Percentiles rank a stretch among this genome's conserved stretches.
phyloP scores from a whole-genome alignment of 176 grass and related monocot species.

The Chloris gayana region DNA sequence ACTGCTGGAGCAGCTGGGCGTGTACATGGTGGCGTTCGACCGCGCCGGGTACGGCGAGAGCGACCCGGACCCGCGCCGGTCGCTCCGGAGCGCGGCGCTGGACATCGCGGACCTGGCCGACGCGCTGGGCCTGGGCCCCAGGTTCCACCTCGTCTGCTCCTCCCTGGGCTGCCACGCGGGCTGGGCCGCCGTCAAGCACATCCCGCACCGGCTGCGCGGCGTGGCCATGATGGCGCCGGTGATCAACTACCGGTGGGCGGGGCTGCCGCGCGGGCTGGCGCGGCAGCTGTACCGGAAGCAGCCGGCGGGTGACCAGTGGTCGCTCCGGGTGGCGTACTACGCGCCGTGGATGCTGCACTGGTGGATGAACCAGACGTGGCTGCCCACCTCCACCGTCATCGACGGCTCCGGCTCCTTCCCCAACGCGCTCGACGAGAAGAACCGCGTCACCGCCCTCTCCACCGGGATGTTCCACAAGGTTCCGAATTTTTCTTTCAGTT shows the following conservation, averaged over 20 bases:
- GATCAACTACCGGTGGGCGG: slow-evolving; percentile 82
- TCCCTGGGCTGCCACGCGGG: slow-evolving; percentile 74
- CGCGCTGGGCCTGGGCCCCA: slow-evolving; percentile 58
- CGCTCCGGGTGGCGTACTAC: slow-evolving; percentile 66
- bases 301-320: slow-evolving; percentile 71
- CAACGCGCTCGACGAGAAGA: slow-evolving; percentile 73
- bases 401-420: slow-evolving; percentile 54
- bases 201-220: slow-evolving; percentile 71
- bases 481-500: not conserved
- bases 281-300: slow-evolving; percentile 51
- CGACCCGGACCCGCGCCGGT: slow-evolving; percentile 62
- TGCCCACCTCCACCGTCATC: slow-evolving; percentile 74
- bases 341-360: slow-evolving; percentile 83
- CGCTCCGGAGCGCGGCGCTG: slow-evolving; percentile 53
- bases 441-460: slow-evolving; percentile 41
- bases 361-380: slow-evolving; percentile 85
- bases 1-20: slow-evolving; percentile 62
- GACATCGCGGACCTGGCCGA: slow-evolving; percentile 79
- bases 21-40: slow-evolving; percentile 83
- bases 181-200: slow-evolving; percentile 73
- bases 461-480: slow-evolving; percentile 60
- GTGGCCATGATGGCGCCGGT: slow-evolving; percentile 67
- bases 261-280: slow-evolving; percentile 48
- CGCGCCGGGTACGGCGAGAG: slow-evolving; percentile 84
- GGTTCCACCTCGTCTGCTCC: slow-evolving; percentile 65